Conservation (phyloP, 164 flowering plant genomes). For the Aristolochia fimbriata region DNA sequence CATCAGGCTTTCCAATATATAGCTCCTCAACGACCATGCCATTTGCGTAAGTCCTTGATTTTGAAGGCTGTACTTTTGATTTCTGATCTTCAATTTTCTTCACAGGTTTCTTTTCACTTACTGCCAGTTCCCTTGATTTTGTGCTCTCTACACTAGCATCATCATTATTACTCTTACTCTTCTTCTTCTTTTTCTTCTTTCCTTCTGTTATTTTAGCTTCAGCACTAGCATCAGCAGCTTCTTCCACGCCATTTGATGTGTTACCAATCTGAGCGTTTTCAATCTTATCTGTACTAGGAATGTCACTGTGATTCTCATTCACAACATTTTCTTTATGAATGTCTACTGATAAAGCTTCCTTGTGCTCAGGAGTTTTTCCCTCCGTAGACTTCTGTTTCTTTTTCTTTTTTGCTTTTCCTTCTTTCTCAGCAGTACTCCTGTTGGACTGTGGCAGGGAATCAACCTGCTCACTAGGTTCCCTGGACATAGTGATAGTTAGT, state of each 20-base stretch:
- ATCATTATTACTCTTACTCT: conserved; percentile 22
- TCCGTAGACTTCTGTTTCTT: conserved; percentile 23
- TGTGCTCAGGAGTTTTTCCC: conserved; percentile 16
- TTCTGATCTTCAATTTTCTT: conserved; percentile 22
- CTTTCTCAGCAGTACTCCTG: conserved; percentile 13
- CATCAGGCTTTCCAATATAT: conserved; percentile 86
- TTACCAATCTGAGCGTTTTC: conserved; percentile 6
- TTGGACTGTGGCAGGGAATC: conserved; percentile 16
- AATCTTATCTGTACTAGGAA: conserved; percentile 3
- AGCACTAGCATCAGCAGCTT: conserved; percentile 10
- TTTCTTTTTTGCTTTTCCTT: conserved; percentile 32
- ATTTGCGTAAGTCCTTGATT: conserved; percentile 57
- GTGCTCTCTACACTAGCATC: conserved; percentile 3
- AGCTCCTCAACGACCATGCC: conserved; percentile 81
- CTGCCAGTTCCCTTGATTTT: neutral
- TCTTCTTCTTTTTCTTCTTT: conserved; percentile 56
- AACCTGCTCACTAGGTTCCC: conserved; percentile 5
- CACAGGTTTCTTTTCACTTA: conserved; percentile 16
- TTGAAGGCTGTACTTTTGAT: conserved; percentile 26
- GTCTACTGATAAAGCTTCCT: neutral
- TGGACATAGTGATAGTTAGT: no score
- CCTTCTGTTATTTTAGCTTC: conserved; percentile 51
- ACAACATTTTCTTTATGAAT: neutral
- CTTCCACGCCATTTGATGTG: no score
- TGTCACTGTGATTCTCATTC: conserved; percentile 5